These are phyloP conservation scores for Mallotus repandus DNA, from an alignment of 441 rosid species.

Conservation along the genomic window DNA sequence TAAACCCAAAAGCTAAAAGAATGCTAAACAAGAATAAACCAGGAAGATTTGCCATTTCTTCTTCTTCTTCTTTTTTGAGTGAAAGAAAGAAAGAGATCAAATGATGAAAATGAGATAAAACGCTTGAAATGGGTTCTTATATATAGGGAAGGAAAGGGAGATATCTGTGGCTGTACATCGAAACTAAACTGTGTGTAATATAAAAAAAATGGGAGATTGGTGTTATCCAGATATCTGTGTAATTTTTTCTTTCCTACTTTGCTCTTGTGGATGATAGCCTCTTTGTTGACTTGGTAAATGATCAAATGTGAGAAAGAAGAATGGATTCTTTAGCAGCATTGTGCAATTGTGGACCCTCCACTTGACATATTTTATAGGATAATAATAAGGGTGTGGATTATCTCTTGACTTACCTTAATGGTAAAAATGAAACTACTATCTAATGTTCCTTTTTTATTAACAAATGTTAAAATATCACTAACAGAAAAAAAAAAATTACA, in stretches of 20 bases:
- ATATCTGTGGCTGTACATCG: background rate
- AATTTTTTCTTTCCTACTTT: background rate
- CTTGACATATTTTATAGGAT: no score
- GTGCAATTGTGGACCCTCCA: background rate
- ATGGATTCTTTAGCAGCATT: background rate
- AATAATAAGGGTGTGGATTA: no score
- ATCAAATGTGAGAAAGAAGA: background rate
- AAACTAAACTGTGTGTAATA: no score
- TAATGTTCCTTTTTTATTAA: no score
- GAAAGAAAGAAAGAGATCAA: background rate
- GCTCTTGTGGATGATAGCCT: background rate
- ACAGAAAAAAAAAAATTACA: no score
- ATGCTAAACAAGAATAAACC: constrained; percentile 31
- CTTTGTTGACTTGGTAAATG: background rate
- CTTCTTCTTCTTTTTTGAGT: background rate
- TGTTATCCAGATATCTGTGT: background rate
- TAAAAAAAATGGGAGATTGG: background rate
- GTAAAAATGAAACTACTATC: no score
- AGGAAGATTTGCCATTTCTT: constrained; percentile 42
- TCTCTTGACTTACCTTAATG: no score
- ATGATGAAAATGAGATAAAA: background rate
- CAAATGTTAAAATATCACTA: no score
- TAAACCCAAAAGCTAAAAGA: constrained; percentile 28
- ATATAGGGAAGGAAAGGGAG: background rate
- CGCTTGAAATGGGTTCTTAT: background rate